phyloP scores from a whole-genome alignment of 129 eudicot species.

The Smallanthus sonchifolius region DNA sequence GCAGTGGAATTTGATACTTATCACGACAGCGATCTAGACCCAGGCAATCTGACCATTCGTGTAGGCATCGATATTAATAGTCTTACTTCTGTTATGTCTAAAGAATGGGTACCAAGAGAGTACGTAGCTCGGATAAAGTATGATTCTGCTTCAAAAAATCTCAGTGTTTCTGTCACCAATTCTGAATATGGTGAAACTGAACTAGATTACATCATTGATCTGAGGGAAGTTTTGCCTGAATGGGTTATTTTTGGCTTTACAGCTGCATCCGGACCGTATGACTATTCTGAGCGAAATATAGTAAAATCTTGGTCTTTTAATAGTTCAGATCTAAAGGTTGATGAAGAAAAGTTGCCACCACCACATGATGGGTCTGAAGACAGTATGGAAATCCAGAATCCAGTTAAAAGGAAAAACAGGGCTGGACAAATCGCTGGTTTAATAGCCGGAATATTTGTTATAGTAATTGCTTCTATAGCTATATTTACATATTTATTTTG shows the following conservation, averaged over 20 bases:
- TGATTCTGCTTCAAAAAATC: background rate
- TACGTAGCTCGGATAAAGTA: background rate
- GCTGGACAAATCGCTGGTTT: slow-evolving; percentile 15
- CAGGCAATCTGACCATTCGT: background rate
- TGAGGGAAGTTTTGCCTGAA: background rate
- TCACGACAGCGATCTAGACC: background rate
- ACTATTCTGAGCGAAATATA: no score
- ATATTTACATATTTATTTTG: slow-evolving; percentile 7
- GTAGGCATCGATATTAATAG: background rate
- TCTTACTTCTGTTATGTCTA: background rate
- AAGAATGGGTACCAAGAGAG: background rate
- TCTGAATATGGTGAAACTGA: no score
- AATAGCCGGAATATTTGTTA: background rate
- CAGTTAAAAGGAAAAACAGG: background rate
- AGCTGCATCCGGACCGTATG: background rate
- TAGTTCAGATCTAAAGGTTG: background rate
- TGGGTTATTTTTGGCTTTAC: background rate
- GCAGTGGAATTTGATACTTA: background rate
- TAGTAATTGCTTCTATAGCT: background rate
- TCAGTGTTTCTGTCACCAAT: background rate
- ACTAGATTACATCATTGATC: background rate
- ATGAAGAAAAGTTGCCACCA: background rate
- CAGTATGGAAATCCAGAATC: background rate
- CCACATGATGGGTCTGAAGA: background rate
- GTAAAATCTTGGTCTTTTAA: background rate